Base-by-base conservation (phyloP, 2,329 filamentous ascomycete species). In the Scolecobasidium constrictum region DNA sequence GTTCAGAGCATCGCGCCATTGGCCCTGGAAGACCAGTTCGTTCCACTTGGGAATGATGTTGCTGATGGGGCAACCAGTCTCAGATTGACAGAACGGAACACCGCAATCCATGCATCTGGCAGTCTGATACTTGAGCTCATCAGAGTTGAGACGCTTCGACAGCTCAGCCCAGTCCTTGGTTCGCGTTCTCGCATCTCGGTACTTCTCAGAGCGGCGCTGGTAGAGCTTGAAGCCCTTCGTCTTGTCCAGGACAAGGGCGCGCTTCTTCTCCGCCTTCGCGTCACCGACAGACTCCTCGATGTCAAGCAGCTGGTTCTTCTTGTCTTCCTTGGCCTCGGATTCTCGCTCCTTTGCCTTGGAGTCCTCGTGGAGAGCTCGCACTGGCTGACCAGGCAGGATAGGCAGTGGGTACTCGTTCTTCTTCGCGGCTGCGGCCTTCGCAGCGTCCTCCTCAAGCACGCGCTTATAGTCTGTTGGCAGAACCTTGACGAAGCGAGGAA, bases 41-140 rank as follows among this genome's bases (percentile, higher is more conserved):
- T 93, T 94, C 86, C 86, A 94, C 54, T 95, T 95, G 45, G 90
- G 90, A 55, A 96, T 96, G 58, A 96, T 93, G 68, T 96, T 96
- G 52, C 81, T 87, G 62, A 95, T 95, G 2, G 90, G 90, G 60
- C 90, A 96, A 38, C 90, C 90, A 49, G 85, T 87, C 53, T 96
- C 90, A 16, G 87, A 94, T 64, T 96, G 90, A 56, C 90, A 96
- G 75, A 96, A 96, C 2, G 90, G 90, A 47, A 96, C 88, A 77
- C 90, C 90, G 48, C 90, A 96, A 67, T 96, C 90, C 90, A 96
- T 96, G 71, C 90, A 96, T 50, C 90, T 85, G 47, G 90, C 90
- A 37, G 87, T 83, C 65, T 96, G 90, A 59, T 94, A 95, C 69
- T 95, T 95, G 50, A 95, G 78, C 67, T 94, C 87, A 53, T 95